phyloP scores from a whole-genome alignment of 176 grass and related monocot genomes.

The Aegilops tauschii region DNA sequence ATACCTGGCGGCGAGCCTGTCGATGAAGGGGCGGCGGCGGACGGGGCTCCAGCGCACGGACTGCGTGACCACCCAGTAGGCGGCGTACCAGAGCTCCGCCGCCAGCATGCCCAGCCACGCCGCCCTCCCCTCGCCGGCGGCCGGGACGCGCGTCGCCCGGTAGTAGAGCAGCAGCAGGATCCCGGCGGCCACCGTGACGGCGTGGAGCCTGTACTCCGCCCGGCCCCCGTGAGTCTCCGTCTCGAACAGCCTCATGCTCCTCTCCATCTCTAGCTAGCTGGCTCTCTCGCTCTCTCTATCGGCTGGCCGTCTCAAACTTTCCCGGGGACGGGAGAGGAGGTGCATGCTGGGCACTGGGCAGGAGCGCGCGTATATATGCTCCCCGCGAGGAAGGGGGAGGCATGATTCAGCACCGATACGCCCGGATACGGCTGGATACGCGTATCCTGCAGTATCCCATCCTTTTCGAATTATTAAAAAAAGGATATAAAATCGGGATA shows the following conservation, averaged over 20 bases:
- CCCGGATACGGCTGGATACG: no score
- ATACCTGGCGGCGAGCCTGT: slow-evolving; percentile 37
- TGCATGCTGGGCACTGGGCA: no score
- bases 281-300: no score
- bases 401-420: no score
- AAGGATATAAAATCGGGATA: no score
- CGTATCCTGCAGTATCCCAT: no score
- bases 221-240: slow-evolving; percentile 43
- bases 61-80: slow-evolving; percentile 74
- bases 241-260: slow-evolving; percentile 41
- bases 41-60: slow-evolving; percentile 60
- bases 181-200: slow-evolving; percentile 42
- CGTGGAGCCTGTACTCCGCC: slow-evolving; percentile 40
- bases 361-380: no score
- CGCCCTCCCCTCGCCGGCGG: slow-evolving; percentile 29
- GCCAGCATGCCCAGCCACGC: slow-evolving; percentile 62
- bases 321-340: no score
- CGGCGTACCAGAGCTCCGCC: slow-evolving; percentile 76
- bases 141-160: slow-evolving; percentile 46
- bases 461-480: no score
- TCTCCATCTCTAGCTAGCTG: neutral
- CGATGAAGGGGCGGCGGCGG: slow-evolving; percentile 52
- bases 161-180: slow-evolving; percentile 56
- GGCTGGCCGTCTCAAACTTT: no score
- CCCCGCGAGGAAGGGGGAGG: no score